phyloP scores from a whole-genome alignment of 352 stramenopile species.

The Saprolegnia diclina region DNA sequence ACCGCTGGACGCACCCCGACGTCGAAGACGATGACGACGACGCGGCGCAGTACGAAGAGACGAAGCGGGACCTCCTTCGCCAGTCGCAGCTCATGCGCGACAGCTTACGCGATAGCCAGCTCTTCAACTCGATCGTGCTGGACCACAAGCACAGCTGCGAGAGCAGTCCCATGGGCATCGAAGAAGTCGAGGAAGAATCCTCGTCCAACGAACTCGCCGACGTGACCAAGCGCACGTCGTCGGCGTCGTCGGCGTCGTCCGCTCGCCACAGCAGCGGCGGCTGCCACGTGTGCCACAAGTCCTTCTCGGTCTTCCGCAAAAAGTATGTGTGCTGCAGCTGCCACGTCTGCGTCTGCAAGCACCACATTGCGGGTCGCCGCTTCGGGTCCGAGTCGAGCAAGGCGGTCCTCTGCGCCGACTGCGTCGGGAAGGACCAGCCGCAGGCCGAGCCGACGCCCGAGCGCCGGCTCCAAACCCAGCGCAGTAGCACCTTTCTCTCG shows the following conservation, averaged over 20 bases:
- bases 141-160: neutral
- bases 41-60: slow-evolving; percentile 41
- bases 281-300: slow-evolving; percentile 80
- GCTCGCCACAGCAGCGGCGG: slow-evolving; percentile 27
- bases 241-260: slow-evolving; percentile 1
- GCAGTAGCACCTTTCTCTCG: slow-evolving; percentile 6
- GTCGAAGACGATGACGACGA: slow-evolving; percentile 9
- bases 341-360: slow-evolving; percentile 66
- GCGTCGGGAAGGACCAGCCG: slow-evolving; percentile 31
- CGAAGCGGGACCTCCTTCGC: slow-evolving; percentile 68
- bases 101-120: slow-evolving; percentile 40
- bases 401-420: slow-evolving; percentile 67
- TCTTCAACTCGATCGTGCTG: slow-evolving; percentile 1
- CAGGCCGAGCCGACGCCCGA: neutral
- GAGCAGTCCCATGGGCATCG: neutral
- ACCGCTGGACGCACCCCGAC: slow-evolving; percentile 29
- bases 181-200: slow-evolving; percentile 20
- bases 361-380: slow-evolving; percentile 71
- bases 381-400: slow-evolving; percentile 53
- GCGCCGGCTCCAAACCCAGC: neutral
- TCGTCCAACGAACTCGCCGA: neutral
- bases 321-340: slow-evolving; percentile 85
- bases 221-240: neutral
- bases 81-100: slow-evolving; percentile 72
- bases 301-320: slow-evolving; percentile 81